Evolutionary conservation across 2,329 filamentous ascomycete species (phyloP), one percentile per base, ranked within the genome.

Genomic region (Didymella glomerata): DNA sequence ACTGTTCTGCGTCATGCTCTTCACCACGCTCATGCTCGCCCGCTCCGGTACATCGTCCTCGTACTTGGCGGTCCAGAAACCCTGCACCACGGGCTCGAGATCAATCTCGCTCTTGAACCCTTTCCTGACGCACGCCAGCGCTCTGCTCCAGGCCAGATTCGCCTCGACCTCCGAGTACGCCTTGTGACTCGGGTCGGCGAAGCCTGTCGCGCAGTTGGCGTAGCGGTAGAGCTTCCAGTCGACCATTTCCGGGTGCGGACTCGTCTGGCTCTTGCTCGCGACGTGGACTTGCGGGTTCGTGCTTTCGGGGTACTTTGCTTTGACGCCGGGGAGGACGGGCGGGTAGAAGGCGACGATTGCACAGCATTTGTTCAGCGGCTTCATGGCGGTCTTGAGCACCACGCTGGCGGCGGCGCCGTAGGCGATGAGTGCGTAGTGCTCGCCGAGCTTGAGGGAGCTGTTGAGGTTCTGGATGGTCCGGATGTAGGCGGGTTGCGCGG

Each of bases 321-420:
- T 76, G 2, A 78, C 75, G 7, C 64, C 69, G 0, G 77, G 75
- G 14, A 81, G 67, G 6, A 66, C 28, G 5, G 74, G 68, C 0
- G 80, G 80, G 59, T 82, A 82, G 67, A 79, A 82, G 3, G 74
- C 75, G 25, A 81, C 67, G 4, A 82, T 70, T 1, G 78, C 77
- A 52, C 68, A 72, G 60, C 77, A 75, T 53, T 78, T 76, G 6
- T 76, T 70, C 51, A 79, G 66, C 0, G 79, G 78, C 55, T 81
- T 79, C 51, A 72, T 68, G n/a, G 76, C 74, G 14, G 69, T 68
- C 48, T 77, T 75, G n/a, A 82, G 71, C 28, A 76, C 76, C 22
- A 72, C 62, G 30, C 72, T 72, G 4, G 80, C 80, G 6, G 80
- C 79, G 24, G 73, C 69, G 20, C 77, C 78, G 63, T 78, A 82